phyloP scores from a whole-genome alignment of 768 basidiomycete genomes.

The Hemileccinum rubropunctum region DNA sequence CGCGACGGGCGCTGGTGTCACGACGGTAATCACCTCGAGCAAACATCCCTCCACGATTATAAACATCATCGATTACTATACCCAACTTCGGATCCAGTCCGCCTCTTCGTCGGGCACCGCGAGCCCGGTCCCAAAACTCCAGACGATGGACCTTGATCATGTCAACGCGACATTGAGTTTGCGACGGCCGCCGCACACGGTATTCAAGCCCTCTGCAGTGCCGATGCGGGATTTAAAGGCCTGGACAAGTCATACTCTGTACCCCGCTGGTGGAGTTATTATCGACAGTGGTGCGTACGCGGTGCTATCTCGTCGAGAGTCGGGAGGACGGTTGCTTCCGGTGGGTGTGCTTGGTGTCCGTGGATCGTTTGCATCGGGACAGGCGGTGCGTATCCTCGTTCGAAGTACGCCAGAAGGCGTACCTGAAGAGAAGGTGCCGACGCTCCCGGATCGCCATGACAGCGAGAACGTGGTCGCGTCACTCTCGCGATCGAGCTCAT shows the following conservation, averaged over 20 bases:
- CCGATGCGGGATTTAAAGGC: conserved; percentile 86
- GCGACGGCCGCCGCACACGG: conserved; percentile 76
- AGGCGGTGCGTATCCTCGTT: conserved; percentile 85
- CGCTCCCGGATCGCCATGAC: conserved; percentile 18
- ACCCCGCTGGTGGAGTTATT: conserved; percentile 83
- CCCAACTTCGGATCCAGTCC: conserved; percentile 37
- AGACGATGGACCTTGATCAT: conserved; percentile 23
- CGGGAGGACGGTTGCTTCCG: conserved; percentile 88
- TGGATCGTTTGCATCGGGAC: conserved; percentile 90
- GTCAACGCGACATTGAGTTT: conserved; percentile 23
- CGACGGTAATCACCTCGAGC: conserved; percentile 87
- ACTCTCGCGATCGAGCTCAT: conserved; percentile 39
- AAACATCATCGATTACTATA: conserved; percentile 78
- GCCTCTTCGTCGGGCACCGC: conserved; percentile 33
- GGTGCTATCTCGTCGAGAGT: conserved; percentile 81
- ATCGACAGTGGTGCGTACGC: conserved; percentile 88
- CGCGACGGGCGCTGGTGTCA: conserved; percentile 91
- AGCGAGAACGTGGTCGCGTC: conserved; percentile 27
- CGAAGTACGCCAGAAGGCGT: conserved; percentile 34
- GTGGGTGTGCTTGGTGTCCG: conserved; percentile 86
- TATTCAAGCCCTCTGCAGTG: conserved; percentile 72
- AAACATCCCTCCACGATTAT: conserved; percentile 73
- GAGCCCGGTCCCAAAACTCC: conserved; percentile 26
- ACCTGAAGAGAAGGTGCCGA: conserved; percentile 26
- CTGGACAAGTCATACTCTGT: conserved; percentile 96